These are phyloP conservation scores for Lentinus tigrinus DNA, from an alignment of 768 basidiomycete genomes.

Conservation along the genomic window DNA sequence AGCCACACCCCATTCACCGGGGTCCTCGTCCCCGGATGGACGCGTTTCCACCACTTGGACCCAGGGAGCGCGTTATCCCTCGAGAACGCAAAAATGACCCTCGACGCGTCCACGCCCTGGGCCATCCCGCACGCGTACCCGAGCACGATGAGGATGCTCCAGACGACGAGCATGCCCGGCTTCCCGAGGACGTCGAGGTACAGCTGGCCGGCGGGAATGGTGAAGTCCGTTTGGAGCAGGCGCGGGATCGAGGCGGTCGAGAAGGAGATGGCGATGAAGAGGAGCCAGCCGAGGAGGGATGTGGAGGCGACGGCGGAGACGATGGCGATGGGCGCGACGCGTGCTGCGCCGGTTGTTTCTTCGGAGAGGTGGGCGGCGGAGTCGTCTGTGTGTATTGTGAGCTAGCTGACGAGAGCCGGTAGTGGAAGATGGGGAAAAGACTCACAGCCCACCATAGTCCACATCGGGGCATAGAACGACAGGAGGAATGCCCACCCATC, in stretches of 20 bases:
- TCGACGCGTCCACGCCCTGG: conserved; percentile 71
- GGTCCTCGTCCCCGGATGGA: conserved; percentile 59
- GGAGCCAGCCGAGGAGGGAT: conserved; percentile 58
- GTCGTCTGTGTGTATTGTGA: conserved; percentile 46
- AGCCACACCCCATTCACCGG: conserved; percentile 79
- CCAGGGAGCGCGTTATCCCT: conserved; percentile 74
- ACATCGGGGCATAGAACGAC: conserved; percentile 74
- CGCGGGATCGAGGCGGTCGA: conserved; percentile 54
- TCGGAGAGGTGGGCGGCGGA: conserved; percentile 79
- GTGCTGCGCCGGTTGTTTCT: conserved; percentile 61
- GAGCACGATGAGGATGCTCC: conserved; percentile 56
- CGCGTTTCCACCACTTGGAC: conserved; percentile 65
- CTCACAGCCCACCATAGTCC: conserved; percentile 75
- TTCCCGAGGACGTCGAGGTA: conserved; percentile 65
- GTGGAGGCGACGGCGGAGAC: conserved; percentile 59
- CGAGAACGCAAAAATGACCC: conserved; percentile 74
- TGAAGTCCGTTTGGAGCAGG: conserved; percentile 47
- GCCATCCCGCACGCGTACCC: conserved; percentile 73
- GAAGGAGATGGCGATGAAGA: conserved; percentile 62
- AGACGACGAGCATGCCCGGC: conserved; percentile 66
- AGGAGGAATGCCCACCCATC: conserved; percentile 74
- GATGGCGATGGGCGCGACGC: conserved; percentile 68
- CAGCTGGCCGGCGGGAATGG: conserved; percentile 70
- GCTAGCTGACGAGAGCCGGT: not conserved
- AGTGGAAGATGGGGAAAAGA: not conserved